phyloP scores from a whole-genome alignment of 2,329 filamentous ascomycete genomes.

The Ilyonectria mors-panacis region DNA sequence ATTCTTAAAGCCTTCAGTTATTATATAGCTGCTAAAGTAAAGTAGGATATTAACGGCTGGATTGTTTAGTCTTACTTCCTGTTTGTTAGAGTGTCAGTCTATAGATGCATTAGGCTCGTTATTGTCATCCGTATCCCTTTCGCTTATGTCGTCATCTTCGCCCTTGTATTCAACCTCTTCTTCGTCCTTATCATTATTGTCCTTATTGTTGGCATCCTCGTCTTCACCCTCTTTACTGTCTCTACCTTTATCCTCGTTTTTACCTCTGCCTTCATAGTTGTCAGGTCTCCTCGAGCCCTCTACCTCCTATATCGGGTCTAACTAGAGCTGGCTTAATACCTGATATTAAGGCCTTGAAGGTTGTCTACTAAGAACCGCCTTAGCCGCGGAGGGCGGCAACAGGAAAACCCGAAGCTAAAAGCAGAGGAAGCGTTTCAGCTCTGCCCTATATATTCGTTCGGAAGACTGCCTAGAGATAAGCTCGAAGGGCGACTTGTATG shows the following conservation, averaged over 20 bases:
- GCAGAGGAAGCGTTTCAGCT: conserved; percentile 10
- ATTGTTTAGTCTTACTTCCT: not conserved
- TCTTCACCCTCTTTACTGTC: not conserved
- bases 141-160: too few relatives aligned
- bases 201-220: not conserved
- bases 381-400: not conserved
- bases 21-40: conserved; percentile 4
- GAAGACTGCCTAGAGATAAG: not conserved
- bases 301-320: conserved; percentile 1
- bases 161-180: too few relatives aligned
- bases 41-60: conserved; percentile 9
- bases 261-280: not conserved
- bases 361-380: not conserved
- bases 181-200: not conserved
- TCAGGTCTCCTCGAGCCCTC: conserved; percentile 8
- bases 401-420: conserved; percentile 11
- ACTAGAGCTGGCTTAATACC: conserved; percentile 10
- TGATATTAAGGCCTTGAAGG: not conserved
- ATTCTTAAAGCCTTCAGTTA: conserved; percentile 17
- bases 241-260: not conserved
- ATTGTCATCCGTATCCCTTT: not conserved
- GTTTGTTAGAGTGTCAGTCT: not conserved
- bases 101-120: not conserved
- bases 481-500: conserved; percentile 2
- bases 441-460: not conserved